These are phyloP conservation scores for Vanderwaltozyma polyspora DNA, from an alignment of 805 yeast species.

Conservation along the genomic window DNA sequence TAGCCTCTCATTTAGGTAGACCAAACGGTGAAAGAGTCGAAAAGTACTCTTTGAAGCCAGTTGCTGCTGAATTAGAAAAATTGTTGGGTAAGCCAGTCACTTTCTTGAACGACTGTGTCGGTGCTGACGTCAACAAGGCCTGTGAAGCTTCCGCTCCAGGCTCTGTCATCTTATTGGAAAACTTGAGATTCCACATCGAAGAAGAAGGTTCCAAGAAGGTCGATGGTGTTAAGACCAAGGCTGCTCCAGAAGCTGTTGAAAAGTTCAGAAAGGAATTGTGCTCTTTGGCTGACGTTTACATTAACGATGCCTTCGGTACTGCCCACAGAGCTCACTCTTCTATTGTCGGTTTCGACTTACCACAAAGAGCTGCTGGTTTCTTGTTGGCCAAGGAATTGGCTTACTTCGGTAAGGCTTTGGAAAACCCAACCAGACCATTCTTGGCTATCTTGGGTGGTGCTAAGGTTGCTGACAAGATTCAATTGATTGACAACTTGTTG, in stretches of 20 bases:
- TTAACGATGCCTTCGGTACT: conserved; percentile 98
- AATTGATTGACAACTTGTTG: conserved; percentile 90
- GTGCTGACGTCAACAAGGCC: conserved; percentile 74
- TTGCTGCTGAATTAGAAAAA: conserved; percentile 76
- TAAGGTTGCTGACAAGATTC: conserved; percentile 97
- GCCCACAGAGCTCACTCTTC: conserved; percentile 99
- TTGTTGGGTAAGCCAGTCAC: conserved; percentile 64
- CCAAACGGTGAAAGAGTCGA: conserved; percentile 88
- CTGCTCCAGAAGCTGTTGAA: conserved; percentile 71
- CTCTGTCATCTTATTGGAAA: conserved; percentile 82
- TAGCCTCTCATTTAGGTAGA: conserved; percentile 98
- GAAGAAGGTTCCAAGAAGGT: conserved; percentile 90
- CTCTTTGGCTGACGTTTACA: conserved; percentile 89
- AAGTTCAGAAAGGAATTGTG: conserved; percentile 85
- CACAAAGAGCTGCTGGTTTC: conserved; percentile 98
- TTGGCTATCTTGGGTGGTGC: conserved; percentile 99
- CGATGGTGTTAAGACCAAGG: conserved; percentile 89
- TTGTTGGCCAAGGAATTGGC: conserved; percentile 93
- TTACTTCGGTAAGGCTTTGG: conserved; percentile 96
- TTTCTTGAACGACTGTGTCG: conserved; percentile 88
- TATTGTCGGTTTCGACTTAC: conserved; percentile 93
- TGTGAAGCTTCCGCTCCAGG: conserved; percentile 68
- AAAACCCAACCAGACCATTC: conserved; percentile 96
- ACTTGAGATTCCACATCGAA: conserved; percentile 97
- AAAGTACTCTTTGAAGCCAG: conserved; percentile 89